Evolutionary conservation across 1,284 basidiomycete genomes (phyloP).

Genomic region (Coniophora puteana): DNA sequence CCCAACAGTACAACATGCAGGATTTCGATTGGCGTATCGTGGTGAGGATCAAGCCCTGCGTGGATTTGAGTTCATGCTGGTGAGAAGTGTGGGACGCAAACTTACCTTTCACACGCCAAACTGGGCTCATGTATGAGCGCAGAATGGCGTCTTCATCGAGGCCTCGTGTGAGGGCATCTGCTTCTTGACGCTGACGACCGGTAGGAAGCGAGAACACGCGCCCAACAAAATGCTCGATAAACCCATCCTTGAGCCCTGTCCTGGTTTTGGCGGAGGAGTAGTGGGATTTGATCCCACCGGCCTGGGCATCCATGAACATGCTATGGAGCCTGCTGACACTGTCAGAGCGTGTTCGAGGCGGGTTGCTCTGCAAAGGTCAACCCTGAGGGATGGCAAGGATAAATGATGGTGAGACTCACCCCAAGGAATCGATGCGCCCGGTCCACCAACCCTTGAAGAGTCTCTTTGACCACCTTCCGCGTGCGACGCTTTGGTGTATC

Average conservation of each 20-base stretch:
- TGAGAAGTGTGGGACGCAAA: too few species aligned
- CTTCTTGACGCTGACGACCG: background rate
- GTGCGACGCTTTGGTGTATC: too few species aligned
- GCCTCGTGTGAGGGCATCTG: background rate
- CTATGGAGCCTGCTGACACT: background rate
- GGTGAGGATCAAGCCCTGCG: constrained; percentile 26
- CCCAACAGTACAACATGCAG: constrained; percentile 30
- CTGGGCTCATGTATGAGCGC: constrained; percentile 1
- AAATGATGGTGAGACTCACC: background rate
- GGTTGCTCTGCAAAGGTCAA: background rate
- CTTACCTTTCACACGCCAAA: constrained; percentile 4
- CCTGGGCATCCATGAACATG: background rate
- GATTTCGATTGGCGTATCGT: constrained; percentile 30
- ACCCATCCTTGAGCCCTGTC: background rate
- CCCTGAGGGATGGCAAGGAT: background rate
- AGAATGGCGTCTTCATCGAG: background rate
- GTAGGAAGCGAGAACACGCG: background rate
- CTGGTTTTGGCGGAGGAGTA: constrained; percentile 2
- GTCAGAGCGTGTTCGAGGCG: background rate
- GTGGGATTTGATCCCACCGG: background rate
- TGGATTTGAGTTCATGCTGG: background rate
- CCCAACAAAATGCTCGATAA: constrained; percentile 2
- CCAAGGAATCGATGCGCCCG: constrained; percentile 1
- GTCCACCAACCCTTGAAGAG: constrained; percentile 3
- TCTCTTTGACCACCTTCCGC: constrained; percentile 3